phyloP scores from a whole-genome alignment of 257 asterid species.

The Plantago elongata region DNA sequence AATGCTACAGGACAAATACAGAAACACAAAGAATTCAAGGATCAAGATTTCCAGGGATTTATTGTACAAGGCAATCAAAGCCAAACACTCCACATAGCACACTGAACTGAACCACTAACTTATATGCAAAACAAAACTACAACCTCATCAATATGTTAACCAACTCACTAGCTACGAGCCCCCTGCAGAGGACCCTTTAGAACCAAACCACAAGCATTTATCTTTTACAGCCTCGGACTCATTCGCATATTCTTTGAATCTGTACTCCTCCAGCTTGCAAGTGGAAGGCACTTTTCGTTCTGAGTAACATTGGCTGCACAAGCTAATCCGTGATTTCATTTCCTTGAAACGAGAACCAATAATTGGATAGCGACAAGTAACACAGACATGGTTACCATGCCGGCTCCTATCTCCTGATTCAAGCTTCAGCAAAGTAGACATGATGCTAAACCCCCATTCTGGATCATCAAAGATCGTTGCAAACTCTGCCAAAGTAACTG shows the following conservation, averaged over 20 bases:
- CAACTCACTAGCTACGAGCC: constrained; percentile 30
- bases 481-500: constrained; percentile 57
- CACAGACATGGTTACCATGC: constrained; percentile 80
- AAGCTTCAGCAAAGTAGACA: constrained; percentile 69
- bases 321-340: constrained; percentile 62
- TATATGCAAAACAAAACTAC: neutral
- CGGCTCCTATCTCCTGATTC: constrained; percentile 87
- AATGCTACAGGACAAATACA: constrained; percentile 7
- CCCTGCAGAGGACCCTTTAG: constrained; percentile 55
- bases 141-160: constrained; percentile 14
- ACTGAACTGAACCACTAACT: constrained; percentile 27
- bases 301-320: constrained; percentile 82
- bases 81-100: constrained; percentile 30
- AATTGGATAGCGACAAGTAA: constrained; percentile 77
- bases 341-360: constrained; percentile 95
- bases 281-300: constrained; percentile 83
- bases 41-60: constrained; percentile 31
- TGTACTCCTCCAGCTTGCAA: constrained; percentile 77
- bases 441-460: constrained; percentile 87
- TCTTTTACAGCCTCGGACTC: constrained; percentile 90
- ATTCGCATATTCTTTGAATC: constrained; percentile 73
- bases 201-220: constrained; percentile 82
- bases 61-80: constrained; percentile 39
- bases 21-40: constrained; percentile 35
- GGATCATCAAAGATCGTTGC: constrained; percentile 75